Percentiles rank a stretch among this genome's conserved stretches.
These are phyloP conservation scores for Linnemannia schmuckeri DNA, from an alignment of 192 early-diverging fungal genomes.

Conservation along the genomic window DNA sequence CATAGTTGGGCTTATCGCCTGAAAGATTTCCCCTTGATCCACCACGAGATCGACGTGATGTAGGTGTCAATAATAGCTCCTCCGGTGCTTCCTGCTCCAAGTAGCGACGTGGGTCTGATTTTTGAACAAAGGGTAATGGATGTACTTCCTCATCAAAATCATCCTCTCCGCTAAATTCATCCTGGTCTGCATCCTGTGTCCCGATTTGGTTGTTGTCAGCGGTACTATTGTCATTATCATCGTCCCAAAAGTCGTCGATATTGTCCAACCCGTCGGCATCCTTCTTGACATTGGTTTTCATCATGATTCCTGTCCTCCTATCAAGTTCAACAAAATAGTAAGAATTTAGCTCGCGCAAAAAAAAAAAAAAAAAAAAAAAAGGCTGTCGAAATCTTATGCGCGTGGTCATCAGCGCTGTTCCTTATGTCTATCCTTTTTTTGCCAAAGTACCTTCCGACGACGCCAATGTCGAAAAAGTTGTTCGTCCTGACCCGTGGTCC, in stretches of 20 bases:
- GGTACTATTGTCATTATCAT: not conserved
- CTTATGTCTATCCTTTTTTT: no score
- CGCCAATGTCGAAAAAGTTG: conserved; percentile 36
- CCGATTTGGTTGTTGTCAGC: not conserved
- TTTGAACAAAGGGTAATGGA: not conserved
- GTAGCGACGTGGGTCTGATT: not conserved
- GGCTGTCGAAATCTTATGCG: not conserved
- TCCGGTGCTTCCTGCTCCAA: conserved; percentile 8
- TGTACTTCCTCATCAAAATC: not conserved
- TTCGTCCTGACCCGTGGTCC: conserved; percentile 7
- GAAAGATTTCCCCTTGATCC: not conserved
- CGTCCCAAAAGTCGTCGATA: conserved; percentile 55
- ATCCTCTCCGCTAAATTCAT: not conserved
- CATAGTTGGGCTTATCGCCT: not conserved
- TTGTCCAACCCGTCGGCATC: conserved; percentile 55
- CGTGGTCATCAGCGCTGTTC: not conserved
- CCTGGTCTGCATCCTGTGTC: not conserved
- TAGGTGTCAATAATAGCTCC: conserved; percentile 4
- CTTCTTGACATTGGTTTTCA: conserved; percentile 48
- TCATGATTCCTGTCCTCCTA: conserved; percentile 51
- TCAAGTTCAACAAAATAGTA: not conserved
- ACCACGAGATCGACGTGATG: not conserved
- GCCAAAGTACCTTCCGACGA: conserved; percentile 22
- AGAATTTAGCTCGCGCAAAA: not conserved
- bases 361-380: not conserved